A percentile compares a stretch with the other conserved stretches of the same genome.
phyloP scores from a whole-genome alignment of 164 flowering plant species.

The Kalanchoe fedtschenkoi region DNA sequence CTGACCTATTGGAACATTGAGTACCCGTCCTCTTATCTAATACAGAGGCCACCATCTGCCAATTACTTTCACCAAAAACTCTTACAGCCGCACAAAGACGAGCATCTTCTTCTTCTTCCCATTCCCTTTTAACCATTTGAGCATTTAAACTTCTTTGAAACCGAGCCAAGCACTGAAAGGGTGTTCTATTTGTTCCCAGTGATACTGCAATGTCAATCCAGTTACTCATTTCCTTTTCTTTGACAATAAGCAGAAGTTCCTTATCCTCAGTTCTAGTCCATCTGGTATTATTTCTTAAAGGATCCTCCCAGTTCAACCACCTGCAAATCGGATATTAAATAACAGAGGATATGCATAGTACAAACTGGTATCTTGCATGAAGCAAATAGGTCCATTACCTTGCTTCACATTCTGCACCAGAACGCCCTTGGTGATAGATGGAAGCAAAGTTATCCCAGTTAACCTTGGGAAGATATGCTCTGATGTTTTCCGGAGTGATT shows the following conservation, averaged over 20 bases:
- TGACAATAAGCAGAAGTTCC: constrained; percentile 40
- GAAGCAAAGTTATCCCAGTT: constrained; percentile 71
- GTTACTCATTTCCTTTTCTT: constrained; percentile 50
- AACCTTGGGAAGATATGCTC: constrained; percentile 49
- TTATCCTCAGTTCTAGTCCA: constrained; percentile 78
- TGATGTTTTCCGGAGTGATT: constrained; percentile 40
- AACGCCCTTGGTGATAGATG: constrained; percentile 40
- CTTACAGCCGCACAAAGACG: constrained; percentile 71
- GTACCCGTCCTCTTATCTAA: constrained; percentile 67
- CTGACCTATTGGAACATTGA: constrained; percentile 96
- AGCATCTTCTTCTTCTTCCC: constrained; percentile 84
- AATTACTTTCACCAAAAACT: constrained; percentile 60
- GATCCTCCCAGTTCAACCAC: constrained; percentile 84
- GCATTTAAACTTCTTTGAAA: constrained; percentile 89
- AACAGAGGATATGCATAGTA: constrained; percentile 1
- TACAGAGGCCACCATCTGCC: constrained; percentile 75
- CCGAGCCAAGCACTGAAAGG: constrained; percentile 78
- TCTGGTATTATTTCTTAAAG: constrained; percentile 46
- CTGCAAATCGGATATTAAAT: constrained; percentile 23
- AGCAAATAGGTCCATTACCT: constrained; percentile 34
- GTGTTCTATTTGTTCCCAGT: constrained; percentile 69
- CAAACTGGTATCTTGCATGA: not conserved
- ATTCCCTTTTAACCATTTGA: constrained; percentile 52
- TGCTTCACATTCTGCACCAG: constrained; percentile 86
- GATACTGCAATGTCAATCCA: constrained; percentile 65